Conservation (phyloP, 768 basidiomycete genomes). For the Mycena leptocephala region DNA sequence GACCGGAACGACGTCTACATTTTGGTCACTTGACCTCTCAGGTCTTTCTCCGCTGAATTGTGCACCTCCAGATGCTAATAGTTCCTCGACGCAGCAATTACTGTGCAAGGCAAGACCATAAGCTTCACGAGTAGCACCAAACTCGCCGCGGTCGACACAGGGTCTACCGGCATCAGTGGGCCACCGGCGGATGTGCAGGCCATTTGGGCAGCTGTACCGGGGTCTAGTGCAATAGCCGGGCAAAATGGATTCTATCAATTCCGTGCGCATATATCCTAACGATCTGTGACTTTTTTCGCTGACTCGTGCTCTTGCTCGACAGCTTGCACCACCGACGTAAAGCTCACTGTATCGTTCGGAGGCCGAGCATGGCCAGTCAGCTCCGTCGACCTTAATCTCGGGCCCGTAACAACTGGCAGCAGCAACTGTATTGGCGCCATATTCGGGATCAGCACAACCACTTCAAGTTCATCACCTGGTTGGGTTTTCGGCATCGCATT, state of each 20-base stretch:
- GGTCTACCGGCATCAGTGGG: background rate
- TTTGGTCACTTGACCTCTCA: background rate
- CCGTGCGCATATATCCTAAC: background rate
- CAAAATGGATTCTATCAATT: background rate
- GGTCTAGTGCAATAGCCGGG: background rate
- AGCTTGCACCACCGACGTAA: background rate
- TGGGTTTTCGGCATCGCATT: conserved; percentile 8
- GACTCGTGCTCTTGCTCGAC: no score
- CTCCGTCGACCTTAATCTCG: background rate
- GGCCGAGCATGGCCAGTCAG: background rate
- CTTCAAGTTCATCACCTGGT: background rate
- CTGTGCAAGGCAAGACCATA: background rate
- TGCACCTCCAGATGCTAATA: background rate
- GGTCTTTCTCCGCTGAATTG: background rate
- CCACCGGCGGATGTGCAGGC: background rate
- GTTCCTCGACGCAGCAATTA: background rate
- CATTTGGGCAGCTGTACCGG: background rate
- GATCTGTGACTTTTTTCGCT: background rate
- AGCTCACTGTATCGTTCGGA: background rate
- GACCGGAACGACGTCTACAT: background rate
- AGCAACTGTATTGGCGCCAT: conserved; percentile 1
- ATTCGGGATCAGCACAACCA: background rate
- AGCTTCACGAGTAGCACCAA: background rate
- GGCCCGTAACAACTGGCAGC: background rate
- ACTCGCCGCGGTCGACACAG: background rate